These are phyloP conservation scores for Wallemia ichthyophaga DNA, from an alignment of 1,284 basidiomycete species.

Conservation along the genomic window DNA sequence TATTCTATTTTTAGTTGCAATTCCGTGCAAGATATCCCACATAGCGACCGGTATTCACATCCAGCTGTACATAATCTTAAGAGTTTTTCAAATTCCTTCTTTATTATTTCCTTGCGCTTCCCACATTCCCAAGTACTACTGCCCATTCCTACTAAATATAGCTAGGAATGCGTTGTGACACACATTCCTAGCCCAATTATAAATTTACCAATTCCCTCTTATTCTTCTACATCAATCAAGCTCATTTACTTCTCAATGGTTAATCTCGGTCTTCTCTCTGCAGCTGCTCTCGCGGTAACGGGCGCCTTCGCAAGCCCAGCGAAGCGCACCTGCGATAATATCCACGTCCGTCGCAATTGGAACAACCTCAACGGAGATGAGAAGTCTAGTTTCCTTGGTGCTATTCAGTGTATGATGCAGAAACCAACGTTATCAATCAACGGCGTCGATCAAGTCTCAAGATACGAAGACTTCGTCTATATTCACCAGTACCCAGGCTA, in stretches of 20 bases:
- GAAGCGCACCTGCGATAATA: neutral
- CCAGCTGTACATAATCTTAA: too few relatives aligned
- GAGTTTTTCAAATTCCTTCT: too few relatives aligned
- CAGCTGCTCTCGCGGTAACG: neutral
- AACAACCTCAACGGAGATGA: neutral
- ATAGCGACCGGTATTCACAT: too few relatives aligned
- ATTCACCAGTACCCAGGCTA: neutral
- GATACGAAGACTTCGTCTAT: neutral
- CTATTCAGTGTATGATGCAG: neutral
- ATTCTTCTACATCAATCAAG: neutral
- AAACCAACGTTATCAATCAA: neutral
- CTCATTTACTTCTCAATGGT: neutral
- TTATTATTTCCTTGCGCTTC: too few relatives aligned
- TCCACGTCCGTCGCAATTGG: neutral
- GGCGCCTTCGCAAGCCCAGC: neutral
- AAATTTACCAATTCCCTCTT: neutral
- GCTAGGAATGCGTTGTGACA: neutral
- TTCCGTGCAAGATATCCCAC: too few relatives aligned
- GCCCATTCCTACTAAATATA: neutral
- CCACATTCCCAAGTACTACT: too few relatives aligned
- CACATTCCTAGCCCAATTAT: neutral
- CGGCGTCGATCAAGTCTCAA: neutral
- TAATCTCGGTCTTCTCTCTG: neutral
- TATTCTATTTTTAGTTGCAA: too few relatives aligned
- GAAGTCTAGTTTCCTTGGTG: neutral